Evolutionary conservation across 2,329 filamentous ascomycete species (phyloP).

Genomic region (Lojkania enalia): DNA sequence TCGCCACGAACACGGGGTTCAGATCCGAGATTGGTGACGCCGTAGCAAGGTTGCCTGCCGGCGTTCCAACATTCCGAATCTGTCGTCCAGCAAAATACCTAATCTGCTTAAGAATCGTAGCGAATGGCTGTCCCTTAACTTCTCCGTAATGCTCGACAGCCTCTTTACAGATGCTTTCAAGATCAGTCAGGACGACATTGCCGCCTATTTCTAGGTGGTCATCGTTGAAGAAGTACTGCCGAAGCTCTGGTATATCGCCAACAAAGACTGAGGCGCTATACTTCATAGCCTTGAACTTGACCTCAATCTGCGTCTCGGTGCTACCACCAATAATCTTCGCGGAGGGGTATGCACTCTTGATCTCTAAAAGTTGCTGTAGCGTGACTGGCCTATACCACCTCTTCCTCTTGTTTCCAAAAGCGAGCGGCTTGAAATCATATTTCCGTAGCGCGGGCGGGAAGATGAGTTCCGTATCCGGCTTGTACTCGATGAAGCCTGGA

Average conservation of each 20-base stretch:
- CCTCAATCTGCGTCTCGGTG: conserved; percentile 96
- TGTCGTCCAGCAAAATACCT: conserved; percentile 93
- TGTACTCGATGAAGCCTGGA: conserved; percentile 92
- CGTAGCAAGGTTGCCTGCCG: conserved; percentile 90
- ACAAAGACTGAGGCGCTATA: conserved; percentile 91
- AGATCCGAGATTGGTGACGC: conserved; percentile 96
- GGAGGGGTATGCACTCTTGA: conserved; percentile 81
- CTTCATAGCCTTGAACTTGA: conserved; percentile 94
- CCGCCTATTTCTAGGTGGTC: conserved; percentile 89
- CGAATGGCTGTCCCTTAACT: conserved; percentile 74
- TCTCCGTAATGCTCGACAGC: conserved; percentile 79
- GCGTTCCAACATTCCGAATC: conserved; percentile 96
- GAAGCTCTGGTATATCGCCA: conserved; percentile 87
- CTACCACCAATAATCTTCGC: conserved; percentile 96
- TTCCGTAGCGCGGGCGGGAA: conserved; percentile 86
- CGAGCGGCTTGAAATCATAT: conserved; percentile 77
- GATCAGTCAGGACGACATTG: conserved; percentile 88
- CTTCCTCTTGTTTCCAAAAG: conserved; percentile 93
- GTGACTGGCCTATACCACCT: conserved; percentile 91
- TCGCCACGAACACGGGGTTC: conserved; percentile 90
- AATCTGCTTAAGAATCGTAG: conserved; percentile 90
- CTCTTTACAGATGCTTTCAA: conserved; percentile 81
- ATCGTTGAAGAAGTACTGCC: conserved; percentile 77
- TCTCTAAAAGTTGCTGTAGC: conserved; percentile 82
- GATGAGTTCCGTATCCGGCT: conserved; percentile 90